phyloP scores from a whole-genome alignment of 148 eudicot species.

The Heliamphora exappendiculata region DNA sequence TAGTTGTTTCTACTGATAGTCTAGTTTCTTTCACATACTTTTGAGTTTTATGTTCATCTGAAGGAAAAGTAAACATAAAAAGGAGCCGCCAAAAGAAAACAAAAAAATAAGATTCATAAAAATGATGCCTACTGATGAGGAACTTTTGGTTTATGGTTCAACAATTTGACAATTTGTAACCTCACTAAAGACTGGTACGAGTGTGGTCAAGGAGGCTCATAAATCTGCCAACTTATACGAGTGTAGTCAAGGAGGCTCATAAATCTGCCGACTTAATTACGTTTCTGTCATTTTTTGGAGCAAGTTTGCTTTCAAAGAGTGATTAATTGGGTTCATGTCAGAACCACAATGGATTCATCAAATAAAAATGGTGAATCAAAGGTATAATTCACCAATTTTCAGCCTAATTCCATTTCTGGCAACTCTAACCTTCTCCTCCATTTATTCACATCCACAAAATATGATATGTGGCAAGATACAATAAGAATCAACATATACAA shows the following conservation, averaged over 20 bases:
- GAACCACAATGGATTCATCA: not conserved
- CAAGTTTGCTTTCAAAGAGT: not conserved
- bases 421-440: not conserved
- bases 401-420: not conserved
- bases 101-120: too few relatives aligned
- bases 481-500: not conserved
- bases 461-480: not conserved
- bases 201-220: not conserved
- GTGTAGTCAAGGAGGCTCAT: not conserved
- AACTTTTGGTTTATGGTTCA: not conserved
- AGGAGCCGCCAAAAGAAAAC: too few relatives aligned
- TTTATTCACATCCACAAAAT: not conserved
- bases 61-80: too few relatives aligned
- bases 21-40: too few relatives aligned
- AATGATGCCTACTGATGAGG: too few relatives aligned
- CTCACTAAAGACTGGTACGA: not conserved
- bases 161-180: not conserved
- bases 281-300: not conserved
- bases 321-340: not conserved
- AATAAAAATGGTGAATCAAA: not conserved
- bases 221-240: not conserved
- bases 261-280: not conserved
- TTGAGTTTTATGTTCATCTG: too few relatives aligned
- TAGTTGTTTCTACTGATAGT: too few relatives aligned
- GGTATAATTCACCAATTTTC: not conserved